Evolutionary conservation across 306 rosid genomes (phyloP), one percentile per base, ranked within the genome.

Genomic region (Fragaria iinumae): DNA sequence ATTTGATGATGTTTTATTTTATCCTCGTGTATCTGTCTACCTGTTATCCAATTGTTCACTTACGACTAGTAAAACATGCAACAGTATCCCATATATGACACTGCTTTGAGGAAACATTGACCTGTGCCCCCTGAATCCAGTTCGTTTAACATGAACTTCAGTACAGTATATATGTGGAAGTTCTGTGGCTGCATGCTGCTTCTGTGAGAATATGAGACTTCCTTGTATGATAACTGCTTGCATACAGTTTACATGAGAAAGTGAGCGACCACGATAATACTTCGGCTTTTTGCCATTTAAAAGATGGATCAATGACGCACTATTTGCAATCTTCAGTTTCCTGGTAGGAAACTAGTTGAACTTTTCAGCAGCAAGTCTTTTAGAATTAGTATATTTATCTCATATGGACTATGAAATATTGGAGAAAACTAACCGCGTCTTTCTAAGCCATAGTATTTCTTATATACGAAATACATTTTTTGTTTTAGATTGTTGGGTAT

Each of bases 21-120:
- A 11, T 65, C 67, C 2, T 36, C 25, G 3, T 67, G 79, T 69
- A 71, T 70, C 75, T 65, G 83, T 71, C 71, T 34, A 71, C 50
- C 75, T 57, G 70, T 82, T 81, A 49, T 49, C 78, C 47, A 20
- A 69, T 57, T 69, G 50, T 69, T 27, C 67, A 52, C 43, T 27
- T 13, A 14, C 41, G 0, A 14, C 38, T 21, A 14, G 17, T 52
- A 21, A 32, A 39, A 56, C 25, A 8, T 39, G 52, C 25, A 32
- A 13, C 39, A 36, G 11, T 34, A 5, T 55, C 4, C 27, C 27
- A 48, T 53, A 20, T 53, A 17, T 53, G 59, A 53, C 21, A 20
- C 59, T 7, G 59, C 20, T 8, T 9, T 59, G 36, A 59, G 38
- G 27, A 27, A 8, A 4, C 66, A 60, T 12, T 60, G 38, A 60